phyloP scores from a whole-genome alignment of 177 flowering plant species.

The Vitis hybrid region DNA sequence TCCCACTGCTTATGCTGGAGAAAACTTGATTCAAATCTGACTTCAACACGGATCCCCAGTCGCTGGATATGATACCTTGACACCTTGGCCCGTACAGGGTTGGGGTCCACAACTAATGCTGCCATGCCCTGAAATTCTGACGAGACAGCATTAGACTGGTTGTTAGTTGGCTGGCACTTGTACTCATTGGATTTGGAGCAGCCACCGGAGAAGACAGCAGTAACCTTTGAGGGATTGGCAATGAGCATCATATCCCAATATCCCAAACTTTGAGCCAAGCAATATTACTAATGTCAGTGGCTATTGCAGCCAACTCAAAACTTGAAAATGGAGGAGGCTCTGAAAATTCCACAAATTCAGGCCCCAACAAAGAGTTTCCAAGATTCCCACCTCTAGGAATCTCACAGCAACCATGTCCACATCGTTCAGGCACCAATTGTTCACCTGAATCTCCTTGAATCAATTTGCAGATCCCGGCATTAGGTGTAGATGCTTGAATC shows the following conservation, averaged over 20 bases:
- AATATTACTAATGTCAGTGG: slow-evolving; percentile 69
- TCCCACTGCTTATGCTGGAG: slow-evolving; percentile 27
- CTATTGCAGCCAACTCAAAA: slow-evolving; percentile 67
- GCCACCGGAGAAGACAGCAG: slow-evolving; percentile 64
- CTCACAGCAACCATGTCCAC: slow-evolving; percentile 74
- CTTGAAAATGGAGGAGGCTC: slow-evolving; percentile 55
- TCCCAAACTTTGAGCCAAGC: slow-evolving; percentile 57
- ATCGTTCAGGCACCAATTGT: slow-evolving; percentile 54
- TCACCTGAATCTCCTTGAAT: slow-evolving; percentile 46
- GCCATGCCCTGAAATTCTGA: slow-evolving; percentile 72
- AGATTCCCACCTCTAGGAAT: slow-evolving; percentile 6
- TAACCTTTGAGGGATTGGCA: slow-evolving; percentile 29
- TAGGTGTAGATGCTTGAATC: slow-evolving; percentile 40
- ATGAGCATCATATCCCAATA: no score
- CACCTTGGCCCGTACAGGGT: slow-evolving; percentile 70
- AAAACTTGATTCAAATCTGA: slow-evolving; percentile 48
- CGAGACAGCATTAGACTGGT: slow-evolving; percentile 36
- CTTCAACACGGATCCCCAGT: slow-evolving; percentile 70
- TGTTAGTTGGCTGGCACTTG: slow-evolving; percentile 39
- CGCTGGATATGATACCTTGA: slow-evolving; percentile 82
- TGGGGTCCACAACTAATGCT: slow-evolving; percentile 73
- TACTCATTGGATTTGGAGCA: slow-evolving; percentile 32
- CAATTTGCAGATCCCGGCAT: slow-evolving; percentile 39
- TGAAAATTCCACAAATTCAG: slow-evolving; percentile 82
- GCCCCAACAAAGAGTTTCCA: slow-evolving; percentile 62